phyloP scores from a whole-genome alignment of 2,329 filamentous ascomycete genomes.

The Pleurostoma richardsiae region DNA sequence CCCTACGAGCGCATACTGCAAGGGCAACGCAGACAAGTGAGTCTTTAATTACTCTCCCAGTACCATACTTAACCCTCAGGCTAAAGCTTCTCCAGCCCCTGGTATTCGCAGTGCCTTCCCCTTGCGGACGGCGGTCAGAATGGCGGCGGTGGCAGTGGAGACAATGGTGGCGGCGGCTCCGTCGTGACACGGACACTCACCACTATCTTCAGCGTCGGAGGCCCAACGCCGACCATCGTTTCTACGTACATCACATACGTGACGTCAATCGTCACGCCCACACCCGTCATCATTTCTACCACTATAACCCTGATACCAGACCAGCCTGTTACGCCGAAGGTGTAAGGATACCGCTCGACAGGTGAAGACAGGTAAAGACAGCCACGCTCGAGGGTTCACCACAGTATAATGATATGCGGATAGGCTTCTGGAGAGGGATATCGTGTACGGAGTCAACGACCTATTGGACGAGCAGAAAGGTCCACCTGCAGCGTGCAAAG shows the following conservation, averaged over 20 bases:
- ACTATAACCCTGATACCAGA: constrained; percentile 16
- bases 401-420: too few species aligned
- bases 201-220: constrained; percentile 13
- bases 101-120: constrained; percentile 17
- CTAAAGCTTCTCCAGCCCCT: constrained; percentile 9
- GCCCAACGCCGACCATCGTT: constrained; percentile 13
- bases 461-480: too few species aligned
- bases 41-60: neutral
- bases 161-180: neutral
- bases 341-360: too few species aligned
- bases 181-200: constrained; percentile 12
- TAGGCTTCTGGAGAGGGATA: too few species aligned
- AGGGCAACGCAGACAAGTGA: neutral
- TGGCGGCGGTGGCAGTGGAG: neutral
- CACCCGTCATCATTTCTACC: constrained; percentile 4
- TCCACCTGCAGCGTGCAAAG: too few species aligned
- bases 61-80: neutral
- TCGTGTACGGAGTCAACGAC: too few species aligned
- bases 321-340: constrained; percentile 8
- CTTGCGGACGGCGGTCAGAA: constrained; percentile 2
- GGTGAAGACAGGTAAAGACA: too few species aligned
- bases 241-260: constrained; percentile 15
- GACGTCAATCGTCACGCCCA: constrained; percentile 4
- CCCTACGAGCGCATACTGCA: constrained; percentile 4
- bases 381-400: too few species aligned